Percentiles rank a stretch among this genome's conserved stretches.
These are phyloP conservation scores for Stemphylium vesicarium DNA, from an alignment of 2,329 filamentous ascomycete species.

Conservation along the genomic window DNA sequence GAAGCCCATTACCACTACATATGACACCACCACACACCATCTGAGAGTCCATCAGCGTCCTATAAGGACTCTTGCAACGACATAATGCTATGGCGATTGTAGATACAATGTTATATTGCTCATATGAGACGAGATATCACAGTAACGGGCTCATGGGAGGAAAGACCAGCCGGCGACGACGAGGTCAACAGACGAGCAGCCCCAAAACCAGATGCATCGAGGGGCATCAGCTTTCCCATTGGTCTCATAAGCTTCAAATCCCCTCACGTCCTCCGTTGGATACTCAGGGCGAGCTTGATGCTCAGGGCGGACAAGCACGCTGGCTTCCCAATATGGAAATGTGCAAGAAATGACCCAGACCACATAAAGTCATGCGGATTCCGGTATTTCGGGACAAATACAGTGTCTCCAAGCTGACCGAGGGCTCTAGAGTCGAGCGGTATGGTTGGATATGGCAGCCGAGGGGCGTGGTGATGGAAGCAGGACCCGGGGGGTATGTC, in stretches of 20 bases:
- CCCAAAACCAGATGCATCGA: conserved; percentile 9
- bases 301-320: not conserved
- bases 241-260: not conserved
- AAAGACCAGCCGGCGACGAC: not conserved
- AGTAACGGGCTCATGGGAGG: no score
- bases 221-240: not conserved
- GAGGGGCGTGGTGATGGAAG: conserved; percentile 13
- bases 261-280: not conserved
- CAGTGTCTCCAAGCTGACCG: not conserved
- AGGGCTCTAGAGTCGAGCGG: not conserved
- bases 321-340: conserved; percentile 10
- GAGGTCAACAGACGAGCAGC: not conserved
- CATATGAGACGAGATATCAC: not conserved
- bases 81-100: not conserved
- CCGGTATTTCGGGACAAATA: not conserved
- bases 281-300: not conserved
- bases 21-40: no score
- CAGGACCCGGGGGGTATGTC: conserved; percentile 12
- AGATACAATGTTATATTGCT: not conserved
- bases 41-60: not conserved
- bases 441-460: not conserved
- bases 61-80: not conserved
- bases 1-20: no score
- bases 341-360: conserved; percentile 6
- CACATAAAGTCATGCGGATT: not conserved